Evolutionary conservation across 805 yeast genomes (phyloP), one percentile per base, ranked within the genome.

Genomic region (Wickerhamomyces mucosus): DNA sequence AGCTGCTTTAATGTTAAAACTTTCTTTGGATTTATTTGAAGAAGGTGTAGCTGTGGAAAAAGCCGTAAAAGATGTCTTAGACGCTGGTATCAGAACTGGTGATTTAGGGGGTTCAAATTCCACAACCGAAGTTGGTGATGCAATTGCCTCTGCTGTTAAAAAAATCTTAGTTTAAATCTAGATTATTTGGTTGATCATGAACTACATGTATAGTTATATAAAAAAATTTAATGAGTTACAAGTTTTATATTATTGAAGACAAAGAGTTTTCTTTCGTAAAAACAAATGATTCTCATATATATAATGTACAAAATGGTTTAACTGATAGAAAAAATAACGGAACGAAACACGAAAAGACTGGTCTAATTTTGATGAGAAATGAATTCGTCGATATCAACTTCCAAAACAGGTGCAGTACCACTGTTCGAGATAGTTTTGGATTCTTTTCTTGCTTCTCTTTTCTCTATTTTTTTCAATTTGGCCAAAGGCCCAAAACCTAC

Each of bases 1-100:
- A 17, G 94, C 84, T 10, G 97, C 97, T 20, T 82, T 92, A 94
- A 92, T 92, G 97, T 72, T 92, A 62, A 75, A 89, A 51, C 72
- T 92, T 41, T 86, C 96, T 14, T 72, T 92, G 55, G 78, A 84
- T 55, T 61, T 85, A 51, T 72, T 71, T 37, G 74, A 78, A 41
- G 96, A 85, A 58, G 97, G 96, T 43, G 75, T 70, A 38, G 92
- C 86, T 13, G 65, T 92, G 46, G 97, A 89, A 63, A 61, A 69
- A 48, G 97, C 97, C 14, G 97, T 92, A 19, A 73, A 73, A 40
- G 65, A 63, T 40, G 95, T 85, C 23, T 65, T 92, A 38, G 96
- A 86, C 51, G 46, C 69, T 21, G 94, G 94, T 42, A 59, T 89
- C 41, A 80, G 88, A 67, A 92, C 98, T 32, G 96, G 80, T 39